Conservation (phyloP, 2,329 filamentous ascomycete genomes). For the Alternaria alternata region DNA sequence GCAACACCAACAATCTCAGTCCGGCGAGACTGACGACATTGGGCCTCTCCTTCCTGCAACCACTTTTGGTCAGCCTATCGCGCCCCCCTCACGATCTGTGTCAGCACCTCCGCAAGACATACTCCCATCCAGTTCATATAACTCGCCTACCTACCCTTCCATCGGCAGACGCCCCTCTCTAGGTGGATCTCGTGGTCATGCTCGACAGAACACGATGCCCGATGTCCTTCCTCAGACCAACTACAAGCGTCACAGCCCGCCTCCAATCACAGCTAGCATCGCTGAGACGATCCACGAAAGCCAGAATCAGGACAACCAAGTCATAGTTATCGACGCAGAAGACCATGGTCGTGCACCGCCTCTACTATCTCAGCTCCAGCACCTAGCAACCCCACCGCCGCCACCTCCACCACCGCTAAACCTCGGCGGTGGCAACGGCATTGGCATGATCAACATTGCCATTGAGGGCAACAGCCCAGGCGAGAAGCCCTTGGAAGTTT, state of each 20-base stretch:
- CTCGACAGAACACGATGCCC: conserved; percentile 55
- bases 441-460: conserved; percentile 56
- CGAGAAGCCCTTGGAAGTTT: conserved; percentile 36
- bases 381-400: conserved; percentile 64
- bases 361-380: conserved; percentile 68
- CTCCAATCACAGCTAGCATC: conserved; percentile 60
- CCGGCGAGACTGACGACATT: conserved; percentile 52
- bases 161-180: conserved; percentile 50
- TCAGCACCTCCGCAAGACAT: conserved; percentile 59
- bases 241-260: conserved; percentile 50
- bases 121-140: conserved; percentile 26
- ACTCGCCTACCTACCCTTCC: conserved; percentile 37
- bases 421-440: conserved; percentile 32
- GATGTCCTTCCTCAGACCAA: conserved; percentile 44
- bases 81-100: conserved; percentile 51
- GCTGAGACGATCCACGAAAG: conserved; percentile 60
- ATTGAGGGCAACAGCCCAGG: conserved; percentile 53
- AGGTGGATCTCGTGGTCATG: conserved; percentile 46
- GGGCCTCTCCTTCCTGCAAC: conserved; percentile 58
- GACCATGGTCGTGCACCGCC: conserved; percentile 55
- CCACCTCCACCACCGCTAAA: conserved; percentile 40
- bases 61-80: conserved; percentile 54
- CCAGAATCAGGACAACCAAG: conserved; percentile 53
- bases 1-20: conserved; percentile 34
- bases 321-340: conserved; percentile 55